Conservation (phyloP, 805 yeast species). For the Candida succiphila region DNA sequence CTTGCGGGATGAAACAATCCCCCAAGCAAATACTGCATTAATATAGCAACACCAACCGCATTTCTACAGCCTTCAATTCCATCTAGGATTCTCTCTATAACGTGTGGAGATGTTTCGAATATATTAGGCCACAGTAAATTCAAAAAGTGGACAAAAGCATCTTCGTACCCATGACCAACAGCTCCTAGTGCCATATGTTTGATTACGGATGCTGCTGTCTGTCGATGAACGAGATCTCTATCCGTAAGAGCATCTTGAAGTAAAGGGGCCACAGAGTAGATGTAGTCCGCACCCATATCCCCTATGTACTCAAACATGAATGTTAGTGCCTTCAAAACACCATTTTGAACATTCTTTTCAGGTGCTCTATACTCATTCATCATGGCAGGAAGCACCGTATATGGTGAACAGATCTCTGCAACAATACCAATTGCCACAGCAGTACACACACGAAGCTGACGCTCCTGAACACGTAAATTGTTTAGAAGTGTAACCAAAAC, state of each 20-base stretch:
- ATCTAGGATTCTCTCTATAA: conserved; percentile 71
- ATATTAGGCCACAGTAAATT: conserved; percentile 82
- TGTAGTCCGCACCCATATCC: conserved; percentile 68
- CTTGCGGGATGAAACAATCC: conserved; percentile 93
- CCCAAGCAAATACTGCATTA: conserved; percentile 69
- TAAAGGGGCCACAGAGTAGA: conserved; percentile 70
- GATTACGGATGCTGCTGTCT: conserved; percentile 85
- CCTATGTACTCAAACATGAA: conserved; percentile 91
- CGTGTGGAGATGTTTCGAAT: conserved; percentile 94
- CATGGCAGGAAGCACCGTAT: conserved; percentile 85
- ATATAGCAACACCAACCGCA: conserved; percentile 67
- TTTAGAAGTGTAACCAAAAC: conserved; percentile 76
- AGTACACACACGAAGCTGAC: conserved; percentile 92
- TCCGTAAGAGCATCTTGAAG: conserved; percentile 86
- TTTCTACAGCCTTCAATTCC: conserved; percentile 65
- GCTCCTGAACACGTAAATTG: conserved; percentile 84
- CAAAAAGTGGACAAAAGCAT: conserved; percentile 72
- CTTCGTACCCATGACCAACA: conserved; percentile 66
- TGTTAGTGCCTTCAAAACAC: conserved; percentile 82
- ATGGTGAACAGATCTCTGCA: conserved; percentile 88
- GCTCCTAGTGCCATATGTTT: conserved; percentile 76
- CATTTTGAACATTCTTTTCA: conserved; percentile 89
- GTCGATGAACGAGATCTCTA: conserved; percentile 87
- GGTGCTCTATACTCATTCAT: conserved; percentile 94
- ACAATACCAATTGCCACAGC: conserved; percentile 98